Base-by-base conservation (phyloP, 192 early-diverging fungal species). In the Chytriomyces sp. region DNA sequence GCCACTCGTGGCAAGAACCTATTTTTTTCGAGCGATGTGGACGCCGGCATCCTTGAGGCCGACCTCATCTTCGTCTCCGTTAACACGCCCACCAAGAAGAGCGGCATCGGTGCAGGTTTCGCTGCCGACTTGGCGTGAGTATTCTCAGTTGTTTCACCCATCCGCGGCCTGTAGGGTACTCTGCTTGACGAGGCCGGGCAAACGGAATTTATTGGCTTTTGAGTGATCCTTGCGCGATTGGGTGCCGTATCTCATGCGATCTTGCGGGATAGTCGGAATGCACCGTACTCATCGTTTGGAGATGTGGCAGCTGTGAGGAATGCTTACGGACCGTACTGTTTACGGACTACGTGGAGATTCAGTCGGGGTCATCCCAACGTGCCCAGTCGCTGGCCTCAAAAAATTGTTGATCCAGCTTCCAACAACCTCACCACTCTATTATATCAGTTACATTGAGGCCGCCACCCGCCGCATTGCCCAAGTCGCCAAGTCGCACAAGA, bases 1-100 rank as follows among this genome's bases (percentile, higher is more conserved):
- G 82, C 61, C 4, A 76, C 83, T 62, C 89, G 94, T 57, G 89
- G 88, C 39, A 83, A 81, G 76, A 98, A 98, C 82, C 87, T 98
- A 65, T 90, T 90, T 78, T 98, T 95, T 80, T 82, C 91, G 12
- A 91, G 93, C 14, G 87, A 95, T 53, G 89, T 95, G 41, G 91
- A 96, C 62, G 62, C 63, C 26, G 88, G 87, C 66, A 93, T 98
- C 63, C 55, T 79, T 33, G 85, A 91, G 38, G 89, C 94, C 52
- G 92, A 96, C 75, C 74, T 98, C 17, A 93, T 98, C 70, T 91
- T 98, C 75, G 92, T 96, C 28, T 93, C 93, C 7, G 94, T 98
- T 68, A 95, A 95, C 77, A 98, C 94, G 26, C 95, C 95, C 19
- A 90, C 93, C 52, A 90, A 92, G 77, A 91, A 93, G 80, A 44